These are phyloP conservation scores for Hansenula sp. DNA, from an alignment of 1,139 yeast species.

Conservation along the genomic window DNA sequence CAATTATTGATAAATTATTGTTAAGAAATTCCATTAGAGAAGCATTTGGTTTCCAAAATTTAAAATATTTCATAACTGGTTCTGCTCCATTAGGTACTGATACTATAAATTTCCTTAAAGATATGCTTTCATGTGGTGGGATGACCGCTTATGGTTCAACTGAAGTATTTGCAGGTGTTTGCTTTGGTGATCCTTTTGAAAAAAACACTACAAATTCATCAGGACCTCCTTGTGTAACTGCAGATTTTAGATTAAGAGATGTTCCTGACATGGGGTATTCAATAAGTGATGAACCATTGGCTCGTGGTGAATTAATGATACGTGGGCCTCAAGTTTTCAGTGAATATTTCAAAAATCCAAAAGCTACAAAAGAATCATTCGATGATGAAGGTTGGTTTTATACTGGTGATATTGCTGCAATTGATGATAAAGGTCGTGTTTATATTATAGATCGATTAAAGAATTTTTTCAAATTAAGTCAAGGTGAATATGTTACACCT, in stretches of 20 bases:
- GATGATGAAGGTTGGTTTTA: conserved; percentile 61
- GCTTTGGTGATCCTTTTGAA: conserved; percentile 34
- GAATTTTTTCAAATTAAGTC: conserved; percentile 66
- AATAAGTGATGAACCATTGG: conserved; percentile 40
- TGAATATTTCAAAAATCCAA: conserved; percentile 54
- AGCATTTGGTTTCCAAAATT: conserved; percentile 47
- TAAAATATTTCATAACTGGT: conserved; percentile 39
- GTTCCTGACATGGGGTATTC: conserved; percentile 56
- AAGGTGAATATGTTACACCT: conserved; percentile 71
- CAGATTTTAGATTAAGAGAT: conserved; percentile 51
- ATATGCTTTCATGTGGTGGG: conserved; percentile 43
- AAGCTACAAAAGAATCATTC: conserved; percentile 41
- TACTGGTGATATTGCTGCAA: conserved; percentile 62
- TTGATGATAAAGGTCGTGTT: conserved; percentile 43
- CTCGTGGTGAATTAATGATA: conserved; percentile 49
- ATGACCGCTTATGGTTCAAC: conserved; percentile 62
- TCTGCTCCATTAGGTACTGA: conserved; percentile 56
- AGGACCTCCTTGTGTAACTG: conserved; percentile 42
- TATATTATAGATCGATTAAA: conserved; percentile 60
- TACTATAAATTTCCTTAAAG: conserved; percentile 46
- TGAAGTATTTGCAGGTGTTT: conserved; percentile 57
- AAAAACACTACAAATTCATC: conserved; percentile 49
- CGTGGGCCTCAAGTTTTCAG: conserved; percentile 56
- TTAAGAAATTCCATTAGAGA: conserved; percentile 37
- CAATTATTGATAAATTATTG: conserved; percentile 13